Evolutionary conservation across 176 grass and related monocot genomes (phyloP).

Genomic region (Rhynchospora tenuis): DNA sequence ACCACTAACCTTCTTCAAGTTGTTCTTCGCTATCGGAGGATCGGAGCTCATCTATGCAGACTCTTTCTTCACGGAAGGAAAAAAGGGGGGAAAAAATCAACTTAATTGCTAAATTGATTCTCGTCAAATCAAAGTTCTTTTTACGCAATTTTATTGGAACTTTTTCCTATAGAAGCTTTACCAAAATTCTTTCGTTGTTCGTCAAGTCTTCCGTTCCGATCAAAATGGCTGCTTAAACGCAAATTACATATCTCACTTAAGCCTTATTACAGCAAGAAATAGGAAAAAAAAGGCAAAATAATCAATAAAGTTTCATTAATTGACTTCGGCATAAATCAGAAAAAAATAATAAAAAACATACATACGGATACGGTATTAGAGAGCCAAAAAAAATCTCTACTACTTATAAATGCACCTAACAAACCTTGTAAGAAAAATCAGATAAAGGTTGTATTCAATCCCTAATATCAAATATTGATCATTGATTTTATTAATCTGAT

Average conservation of each 20-base stretch:
- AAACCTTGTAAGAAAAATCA: too few relatives aligned
- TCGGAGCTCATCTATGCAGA: too few relatives aligned
- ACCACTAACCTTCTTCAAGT: too few relatives aligned
- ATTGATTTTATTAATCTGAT: too few relatives aligned
- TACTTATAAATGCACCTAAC: too few relatives aligned
- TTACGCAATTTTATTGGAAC: neutral
- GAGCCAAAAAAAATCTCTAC: neutral
- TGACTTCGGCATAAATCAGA: neutral
- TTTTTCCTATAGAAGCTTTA: neutral
- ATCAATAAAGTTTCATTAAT: neutral
- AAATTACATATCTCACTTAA: neutral
- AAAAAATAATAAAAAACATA: neutral
- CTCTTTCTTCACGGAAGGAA: too few relatives aligned
- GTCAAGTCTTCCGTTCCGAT: neutral
- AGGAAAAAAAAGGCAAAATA: neutral
- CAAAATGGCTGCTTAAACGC: neutral
- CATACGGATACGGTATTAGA: neutral
- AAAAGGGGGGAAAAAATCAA: too few relatives aligned
- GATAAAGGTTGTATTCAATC: too few relatives aligned
- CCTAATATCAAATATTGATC: too few relatives aligned
- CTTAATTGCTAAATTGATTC: neutral
- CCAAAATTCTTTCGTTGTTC: neutral
- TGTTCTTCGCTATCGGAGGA: too few relatives aligned
- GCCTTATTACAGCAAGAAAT: neutral
- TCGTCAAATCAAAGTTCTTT: neutral